These are phyloP conservation scores for Ustilago loliicola DNA, from an alignment of 1,284 basidiomycete species.

Conservation along the genomic window DNA sequence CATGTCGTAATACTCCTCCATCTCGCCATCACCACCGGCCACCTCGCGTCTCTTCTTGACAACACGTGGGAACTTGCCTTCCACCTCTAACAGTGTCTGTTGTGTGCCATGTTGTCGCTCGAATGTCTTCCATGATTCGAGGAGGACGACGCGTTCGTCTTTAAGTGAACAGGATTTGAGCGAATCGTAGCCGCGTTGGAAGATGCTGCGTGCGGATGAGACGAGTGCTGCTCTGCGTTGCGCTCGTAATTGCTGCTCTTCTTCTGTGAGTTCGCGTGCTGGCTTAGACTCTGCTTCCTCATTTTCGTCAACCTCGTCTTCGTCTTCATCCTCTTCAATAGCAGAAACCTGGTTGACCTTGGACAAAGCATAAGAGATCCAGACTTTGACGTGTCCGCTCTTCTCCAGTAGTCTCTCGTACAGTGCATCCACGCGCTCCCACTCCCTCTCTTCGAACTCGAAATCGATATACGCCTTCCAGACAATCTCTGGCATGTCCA, in stretches of 20 bases:
- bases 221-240: slow-evolving; percentile 77
- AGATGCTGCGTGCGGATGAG: slow-evolving; percentile 80
- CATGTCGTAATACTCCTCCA: slow-evolving; percentile 70
- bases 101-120: slow-evolving; percentile 81
- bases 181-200: slow-evolving; percentile 87
- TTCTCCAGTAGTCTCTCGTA: slow-evolving; percentile 89
- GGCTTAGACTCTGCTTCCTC: slow-evolving; percentile 71
- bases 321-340: slow-evolving; percentile 78
- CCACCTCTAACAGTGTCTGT: slow-evolving; percentile 78
- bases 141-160: slow-evolving; percentile 89
- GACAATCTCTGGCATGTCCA: slow-evolving; percentile 97
- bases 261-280: slow-evolving; percentile 46
- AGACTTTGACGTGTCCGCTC: slow-evolving; percentile 89
- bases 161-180: slow-evolving; percentile 84
- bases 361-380: slow-evolving; percentile 72
- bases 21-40: slow-evolving; percentile 47
- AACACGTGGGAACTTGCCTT: slow-evolving; percentile 89
- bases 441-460: slow-evolving; percentile 92
- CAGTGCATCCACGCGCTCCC: slow-evolving; percentile 83
- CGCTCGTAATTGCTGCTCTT: slow-evolving; percentile 36
- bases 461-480: slow-evolving; percentile 91
- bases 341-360: slow-evolving; percentile 75
- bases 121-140: slow-evolving; percentile 93
- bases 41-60: slow-evolving; percentile 76
- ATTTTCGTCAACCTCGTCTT: slow-evolving; percentile 78